Base-by-base conservation (phyloP, 2,329 filamentous ascomycete species). In the Blumeriella jaapii region DNA sequence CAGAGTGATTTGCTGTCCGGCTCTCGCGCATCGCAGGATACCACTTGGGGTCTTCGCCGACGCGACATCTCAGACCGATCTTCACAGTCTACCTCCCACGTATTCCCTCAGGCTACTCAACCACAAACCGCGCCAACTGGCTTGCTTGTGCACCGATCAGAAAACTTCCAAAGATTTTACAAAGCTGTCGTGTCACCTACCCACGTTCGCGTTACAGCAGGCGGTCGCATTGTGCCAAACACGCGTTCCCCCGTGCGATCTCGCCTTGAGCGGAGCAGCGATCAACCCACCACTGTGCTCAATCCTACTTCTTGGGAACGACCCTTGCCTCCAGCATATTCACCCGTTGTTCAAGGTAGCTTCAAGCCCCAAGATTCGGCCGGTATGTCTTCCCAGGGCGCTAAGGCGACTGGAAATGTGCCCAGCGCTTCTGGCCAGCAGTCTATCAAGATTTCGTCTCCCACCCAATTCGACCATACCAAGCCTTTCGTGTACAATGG, bases 141-240 rank as follows among this genome's bases (percentile, higher is more conserved):
- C 6, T 54, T 69, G 20, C 57, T 55, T 23, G 67, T 69, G 16
- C 74, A 78, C 52, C 67, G 69, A 46, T 67, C 66, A 20, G 72
- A 78, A 52, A 75, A 75, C n/a, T 80, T 80, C 46, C 69, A 76
- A 53, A 64, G 68, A 34, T 80, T 80, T 51, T 78, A 74, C 58
- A 74, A 75, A 51, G 73, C 74, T 8, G 75, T 79, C n/a, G 66
- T 72, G 4, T 80, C 75, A 20, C 75, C 75, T 6, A 75, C 72
- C 10, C 73, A 79, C 53, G 68, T 79, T 42, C 69, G 75, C 11
- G 75, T 80, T 31, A 80, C 75, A 13, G 75, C 75, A 40, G 74
- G 75, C 39, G 75, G 75, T 26, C 65, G 73, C 23, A 79, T 80
- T 47, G 75, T 80, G 1, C 74, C 74, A 31, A 79, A 79, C 48